Percentiles rank a stretch among this genome's conserved stretches.
phyloP scores from a whole-genome alignment of 768 basidiomycete species.

The Neoboletus magnificus region DNA sequence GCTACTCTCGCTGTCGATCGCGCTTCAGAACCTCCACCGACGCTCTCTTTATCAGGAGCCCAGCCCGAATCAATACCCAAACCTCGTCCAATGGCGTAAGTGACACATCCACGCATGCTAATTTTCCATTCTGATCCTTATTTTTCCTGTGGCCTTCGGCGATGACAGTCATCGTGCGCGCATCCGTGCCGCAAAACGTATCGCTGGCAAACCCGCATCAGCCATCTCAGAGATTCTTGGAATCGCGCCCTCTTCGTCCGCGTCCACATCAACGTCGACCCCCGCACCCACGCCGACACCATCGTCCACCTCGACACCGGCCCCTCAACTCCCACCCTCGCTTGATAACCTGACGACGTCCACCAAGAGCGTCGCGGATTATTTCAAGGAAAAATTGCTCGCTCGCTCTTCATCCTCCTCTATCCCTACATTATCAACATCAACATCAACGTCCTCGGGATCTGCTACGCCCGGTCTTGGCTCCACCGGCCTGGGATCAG shows the following conservation, averaged over 20 bases:
- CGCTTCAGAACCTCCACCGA: neutral
- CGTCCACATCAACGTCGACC: slow-evolving; percentile 33
- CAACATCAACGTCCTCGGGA: neutral
- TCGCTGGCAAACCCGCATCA: slow-evolving; percentile 66
- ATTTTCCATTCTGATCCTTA: neutral
- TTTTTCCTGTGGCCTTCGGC: neutral
- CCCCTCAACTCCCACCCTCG: slow-evolving; percentile 22
- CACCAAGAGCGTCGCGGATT: slow-evolving; percentile 77
- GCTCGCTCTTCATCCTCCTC: slow-evolving; percentile 39
- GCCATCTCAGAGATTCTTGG: slow-evolving; percentile 90
- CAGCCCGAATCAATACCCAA: slow-evolving; percentile 10
- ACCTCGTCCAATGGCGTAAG: slow-evolving; percentile 33
- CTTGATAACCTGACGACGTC: slow-evolving; percentile 64
- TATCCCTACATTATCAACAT: slow-evolving; percentile 3
- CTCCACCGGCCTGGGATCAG: neutral
- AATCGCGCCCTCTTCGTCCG: slow-evolving; percentile 47
- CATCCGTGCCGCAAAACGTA: slow-evolving; percentile 74
- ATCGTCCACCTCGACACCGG: slow-evolving; percentile 25
- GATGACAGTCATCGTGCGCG: slow-evolving; percentile 75
- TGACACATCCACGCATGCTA: neutral
- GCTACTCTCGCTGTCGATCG: neutral
- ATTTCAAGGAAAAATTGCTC: slow-evolving; percentile 80
- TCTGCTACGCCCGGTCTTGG: slow-evolving; percentile 11
- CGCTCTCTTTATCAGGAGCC: neutral
- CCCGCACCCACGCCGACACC: slow-evolving; percentile 33